phyloP scores from a whole-genome alignment of 352 stramenopile genomes.

The Phytophthora crassamura region DNA sequence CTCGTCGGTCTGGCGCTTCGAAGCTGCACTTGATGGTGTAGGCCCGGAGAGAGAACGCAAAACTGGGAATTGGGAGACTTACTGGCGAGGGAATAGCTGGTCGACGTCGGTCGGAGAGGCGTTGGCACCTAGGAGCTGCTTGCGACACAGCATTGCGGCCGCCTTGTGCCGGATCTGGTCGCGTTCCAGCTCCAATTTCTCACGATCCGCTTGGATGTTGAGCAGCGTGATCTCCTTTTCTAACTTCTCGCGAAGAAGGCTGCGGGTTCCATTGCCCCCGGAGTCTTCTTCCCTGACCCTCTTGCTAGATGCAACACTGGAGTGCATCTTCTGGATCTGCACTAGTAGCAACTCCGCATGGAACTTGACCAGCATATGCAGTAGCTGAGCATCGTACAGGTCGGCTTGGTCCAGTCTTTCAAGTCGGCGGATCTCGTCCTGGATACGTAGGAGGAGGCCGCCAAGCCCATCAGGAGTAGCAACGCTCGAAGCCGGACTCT shows the following conservation, averaged over 20 bases:
- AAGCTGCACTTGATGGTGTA: background rate
- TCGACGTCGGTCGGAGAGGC: slow-evolving; percentile 31
- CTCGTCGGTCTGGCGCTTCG: too few species aligned
- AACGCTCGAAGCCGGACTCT: background rate
- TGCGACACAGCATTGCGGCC: slow-evolving; percentile 36
- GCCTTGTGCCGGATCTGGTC: slow-evolving; percentile 47
- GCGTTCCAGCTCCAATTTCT: slow-evolving; percentile 46
- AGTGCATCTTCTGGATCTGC: slow-evolving; percentile 26
- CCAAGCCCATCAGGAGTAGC: slow-evolving; percentile 6
- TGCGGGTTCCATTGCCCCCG: slow-evolving; percentile 18
- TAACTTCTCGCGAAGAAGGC: slow-evolving; percentile 31
- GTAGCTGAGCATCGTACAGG: slow-evolving; percentile 41
- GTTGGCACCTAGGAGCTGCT: slow-evolving; percentile 40
- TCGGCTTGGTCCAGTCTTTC: slow-evolving; percentile 11
- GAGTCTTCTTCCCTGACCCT: slow-evolving; percentile 19
- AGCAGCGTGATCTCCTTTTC: slow-evolving; percentile 36
- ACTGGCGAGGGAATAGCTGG: slow-evolving; percentile 35
- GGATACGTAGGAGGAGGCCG: slow-evolving; percentile 24
- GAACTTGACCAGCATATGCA: slow-evolving; percentile 46
- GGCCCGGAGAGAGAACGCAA: background rate
- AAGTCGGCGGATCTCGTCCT: slow-evolving; percentile 41
- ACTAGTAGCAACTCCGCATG: slow-evolving; percentile 37
- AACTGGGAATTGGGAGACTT: slow-evolving; percentile 15
- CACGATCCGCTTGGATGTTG: slow-evolving; percentile 34
- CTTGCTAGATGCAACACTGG: slow-evolving; percentile 4